These are phyloP conservation scores for Xylariaceae sp. DNA, from an alignment of 2,329 filamentous ascomycete species.

Conservation along the genomic window DNA sequence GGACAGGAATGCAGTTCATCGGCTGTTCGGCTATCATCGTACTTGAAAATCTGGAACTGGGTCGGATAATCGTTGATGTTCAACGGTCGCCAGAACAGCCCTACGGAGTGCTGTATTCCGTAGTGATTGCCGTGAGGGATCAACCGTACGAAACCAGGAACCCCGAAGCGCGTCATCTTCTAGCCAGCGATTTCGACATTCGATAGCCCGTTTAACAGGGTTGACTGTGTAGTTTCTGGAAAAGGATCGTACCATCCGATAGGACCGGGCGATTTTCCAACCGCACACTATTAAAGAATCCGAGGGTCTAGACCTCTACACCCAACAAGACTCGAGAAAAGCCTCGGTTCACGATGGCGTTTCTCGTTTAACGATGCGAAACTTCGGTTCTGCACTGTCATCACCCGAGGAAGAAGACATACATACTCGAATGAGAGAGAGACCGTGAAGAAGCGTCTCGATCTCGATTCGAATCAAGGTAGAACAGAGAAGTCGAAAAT, in stretches of 20 bases:
- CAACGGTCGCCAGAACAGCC: not conserved
- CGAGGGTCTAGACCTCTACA: not conserved
- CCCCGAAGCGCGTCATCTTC: no score
- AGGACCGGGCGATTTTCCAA: no score
- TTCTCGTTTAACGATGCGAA: not conserved
- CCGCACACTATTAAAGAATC: not conserved
- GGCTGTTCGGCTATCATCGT: not conserved
- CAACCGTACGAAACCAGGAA: not conserved
- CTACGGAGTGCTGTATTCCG: not conserved
- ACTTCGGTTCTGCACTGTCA: not conserved
- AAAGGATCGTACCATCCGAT: no score
- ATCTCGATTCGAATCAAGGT: not conserved
- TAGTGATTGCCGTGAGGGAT: not conserved
- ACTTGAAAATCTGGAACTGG: not conserved
- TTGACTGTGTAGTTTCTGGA: no score
- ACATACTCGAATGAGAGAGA: no score
- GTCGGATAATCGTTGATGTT: not conserved
- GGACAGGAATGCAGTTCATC: not conserved
- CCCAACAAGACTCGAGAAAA: not conserved
- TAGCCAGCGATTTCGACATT: no score
- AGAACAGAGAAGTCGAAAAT: not conserved
- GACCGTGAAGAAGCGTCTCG: no score
- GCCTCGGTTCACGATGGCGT: not conserved
- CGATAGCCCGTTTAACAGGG: no score
- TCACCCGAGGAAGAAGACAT: not conserved